Evolutionary conservation across 768 basidiomycete genomes (phyloP), one percentile per base, ranked within the genome.

Genomic region (Lepiota subincarnata): DNA sequence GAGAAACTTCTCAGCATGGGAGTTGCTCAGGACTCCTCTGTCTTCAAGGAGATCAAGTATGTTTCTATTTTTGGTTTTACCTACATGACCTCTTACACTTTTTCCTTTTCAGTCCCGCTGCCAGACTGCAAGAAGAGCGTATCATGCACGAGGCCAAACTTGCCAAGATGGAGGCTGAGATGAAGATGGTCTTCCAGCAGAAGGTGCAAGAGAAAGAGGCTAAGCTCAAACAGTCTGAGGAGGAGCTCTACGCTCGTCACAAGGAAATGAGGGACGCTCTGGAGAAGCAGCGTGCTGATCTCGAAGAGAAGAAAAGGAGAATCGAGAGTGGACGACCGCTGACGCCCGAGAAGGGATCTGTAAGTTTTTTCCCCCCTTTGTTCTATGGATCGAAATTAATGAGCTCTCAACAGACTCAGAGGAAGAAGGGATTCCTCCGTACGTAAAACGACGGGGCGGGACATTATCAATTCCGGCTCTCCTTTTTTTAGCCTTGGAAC

Each of bases 101-200:
- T 45, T 20, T 49, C 55, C 36, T 53, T 50, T 55, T 1, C 62
- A 98, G 96, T 73, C 97, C 97, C 57, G 95, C 95, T 45, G 91
- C 89, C 55, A 89, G 93, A 71, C 82, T 92, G 75, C 93, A 95
- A 59, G 97, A 99, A 68, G 97, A 99, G 68, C 90, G 97, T 53
- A 78, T 92, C 48, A 71, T 98, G 66, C 96, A 99, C 73, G 96
- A 99, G 73, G 89, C 91, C 61, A 98, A 98, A 71, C 83, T 99
- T 50, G 83, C 92, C 52, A 99, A 99, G 85, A 98, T 98, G 88
- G 97, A 99, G 75, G 90, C 94, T 52, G 97, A 98, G 80, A 99
- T 99, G 97, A 98, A 98, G 84, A 93, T 96, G 92, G 97, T 99
- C 63, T 99, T 99, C 93, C 94, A 95, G 68, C 97, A 98, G 73